Evolutionary conservation across 352 stramenopile species (phyloP).

Genomic region (Phytopythium oedochilum): DNA sequence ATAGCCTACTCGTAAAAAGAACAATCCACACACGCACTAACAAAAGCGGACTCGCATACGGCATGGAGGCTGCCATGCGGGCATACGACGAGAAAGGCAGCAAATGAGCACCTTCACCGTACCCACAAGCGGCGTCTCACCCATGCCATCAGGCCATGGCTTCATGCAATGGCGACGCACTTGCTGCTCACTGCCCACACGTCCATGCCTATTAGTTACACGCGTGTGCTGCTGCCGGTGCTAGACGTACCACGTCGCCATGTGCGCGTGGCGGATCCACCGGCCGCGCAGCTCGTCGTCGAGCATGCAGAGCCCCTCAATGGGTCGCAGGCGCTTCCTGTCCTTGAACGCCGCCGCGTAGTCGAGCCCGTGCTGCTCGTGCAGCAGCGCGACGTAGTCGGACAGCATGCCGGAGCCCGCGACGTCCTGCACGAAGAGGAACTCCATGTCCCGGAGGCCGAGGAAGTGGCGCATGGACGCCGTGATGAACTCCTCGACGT

Average conservation of each 20-base stretch:
- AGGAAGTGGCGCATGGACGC: constrained; percentile 10
- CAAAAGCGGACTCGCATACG: too few species aligned
- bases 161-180: too few species aligned
- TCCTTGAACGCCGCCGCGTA: constrained; percentile 6
- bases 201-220: too few species aligned
- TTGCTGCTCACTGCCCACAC: too few species aligned
- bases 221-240: too few species aligned
- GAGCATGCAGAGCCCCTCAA: neutral
- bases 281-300: neutral
- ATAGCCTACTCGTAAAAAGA: too few species aligned
- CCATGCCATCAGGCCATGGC: too few species aligned
- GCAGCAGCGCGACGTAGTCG: constrained; percentile 14
- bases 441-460: constrained; percentile 11
- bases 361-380: constrained; percentile 5
- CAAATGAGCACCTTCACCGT: too few species aligned
- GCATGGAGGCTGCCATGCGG: too few species aligned
- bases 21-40: too few species aligned
- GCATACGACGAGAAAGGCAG: too few species aligned
- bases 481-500: constrained; percentile 6
- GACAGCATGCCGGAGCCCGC: constrained; percentile 11
- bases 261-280: constrained; percentile 1
- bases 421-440: constrained; percentile 9
- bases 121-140: too few species aligned
- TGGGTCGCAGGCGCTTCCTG: neutral
- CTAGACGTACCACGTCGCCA: neutral